Evolutionary conservation across 1,139 yeast genomes (phyloP), one percentile per base, ranked within the genome.

Genomic region (Geotrichum reessii): DNA sequence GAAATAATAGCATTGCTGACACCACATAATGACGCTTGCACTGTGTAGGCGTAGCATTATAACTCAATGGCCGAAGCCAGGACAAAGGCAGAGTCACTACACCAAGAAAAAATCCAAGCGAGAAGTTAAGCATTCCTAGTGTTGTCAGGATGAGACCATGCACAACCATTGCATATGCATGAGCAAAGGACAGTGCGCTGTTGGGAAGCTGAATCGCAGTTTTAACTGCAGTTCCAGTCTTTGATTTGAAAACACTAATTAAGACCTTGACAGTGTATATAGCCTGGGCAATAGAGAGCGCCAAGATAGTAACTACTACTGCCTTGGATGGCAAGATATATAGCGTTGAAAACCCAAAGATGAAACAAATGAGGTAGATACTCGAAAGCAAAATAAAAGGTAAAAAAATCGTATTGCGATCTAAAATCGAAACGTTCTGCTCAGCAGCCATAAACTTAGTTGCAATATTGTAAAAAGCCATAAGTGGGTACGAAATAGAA

Each of bases 121-220:
- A 79, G 72, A 92, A 93, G 72, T 93, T 92, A 47, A 92, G 81
- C 65, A 91, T 90, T 58, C 95, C 77, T 48, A 91, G 74, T 0
- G 96, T 84, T 11, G 90, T 83, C 50, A 91, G 78, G 46, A 85
- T 77, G 69, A 90, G 78, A 42, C 96, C 85, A 59, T 86, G 79
- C 63, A 82, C 81, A 58, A 85, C 76, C 60, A 85, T 77, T 2
- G 87, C 78, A 31, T 78, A 62, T 0, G 81, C 68, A 33, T 71
- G 75, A 19, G 60, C 59, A 47, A 54, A 50, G n/a, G 27, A 46
- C 60, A 55, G 28, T 58, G 55, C 31, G 60, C 24, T 47, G 71
- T 72, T 12, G 58, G 59, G 25, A 61, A 49, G 19, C 25, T 22
- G 53, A 4, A 52, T 25, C 8, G 40, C 37, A 12, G 47, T 47